These are phyloP conservation scores for Boletus insuetus DNA, from an alignment of 768 basidiomycete genomes.

Conservation along the genomic window DNA sequence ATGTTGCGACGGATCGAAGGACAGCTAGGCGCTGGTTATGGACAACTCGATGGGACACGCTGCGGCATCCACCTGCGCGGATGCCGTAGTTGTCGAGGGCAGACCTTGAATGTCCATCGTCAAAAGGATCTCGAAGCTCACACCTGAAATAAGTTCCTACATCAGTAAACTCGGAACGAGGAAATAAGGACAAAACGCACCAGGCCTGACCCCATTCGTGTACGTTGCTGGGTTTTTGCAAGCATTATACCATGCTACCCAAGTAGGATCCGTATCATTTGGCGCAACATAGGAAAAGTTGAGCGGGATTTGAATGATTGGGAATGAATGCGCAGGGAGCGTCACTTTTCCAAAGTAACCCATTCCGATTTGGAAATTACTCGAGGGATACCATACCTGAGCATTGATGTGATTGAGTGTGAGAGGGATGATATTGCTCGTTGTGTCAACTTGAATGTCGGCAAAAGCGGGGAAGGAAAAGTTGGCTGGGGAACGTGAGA, in stretches of 20 bases:
- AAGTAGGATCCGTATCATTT: constrained; percentile 82
- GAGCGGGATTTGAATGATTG: constrained; percentile 69
- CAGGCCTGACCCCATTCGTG: constrained; percentile 50
- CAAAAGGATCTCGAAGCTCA: constrained; percentile 65
- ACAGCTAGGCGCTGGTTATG: constrained; percentile 43
- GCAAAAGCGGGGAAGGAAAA: constrained; percentile 84
- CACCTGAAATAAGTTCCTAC: constrained; percentile 24
- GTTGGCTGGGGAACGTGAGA: constrained; percentile 80
- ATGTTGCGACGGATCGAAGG: no score
- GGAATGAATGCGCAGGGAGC: constrained; percentile 64
- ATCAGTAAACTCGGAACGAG: neutral
- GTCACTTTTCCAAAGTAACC: constrained; percentile 61
- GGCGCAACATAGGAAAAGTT: constrained; percentile 80
- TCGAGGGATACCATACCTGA: constrained; percentile 65
- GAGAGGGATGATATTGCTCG: constrained; percentile 71
- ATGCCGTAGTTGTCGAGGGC: constrained; percentile 46
- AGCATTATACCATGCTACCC: constrained; percentile 74
- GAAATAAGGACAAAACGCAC: constrained; percentile 41
- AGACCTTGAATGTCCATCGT: constrained; percentile 72
- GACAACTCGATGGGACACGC: constrained; percentile 71
- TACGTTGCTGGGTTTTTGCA: constrained; percentile 62
- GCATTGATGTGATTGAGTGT: constrained; percentile 68
- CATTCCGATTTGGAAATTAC: constrained; percentile 59
- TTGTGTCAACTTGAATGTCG: constrained; percentile 66
- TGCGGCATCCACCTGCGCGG: constrained; percentile 57